Evolutionary conservation across 176 grass and related monocot genomes (phyloP), one percentile per base, ranked within the genome.

Genomic region (Triticum monococcum): DNA sequence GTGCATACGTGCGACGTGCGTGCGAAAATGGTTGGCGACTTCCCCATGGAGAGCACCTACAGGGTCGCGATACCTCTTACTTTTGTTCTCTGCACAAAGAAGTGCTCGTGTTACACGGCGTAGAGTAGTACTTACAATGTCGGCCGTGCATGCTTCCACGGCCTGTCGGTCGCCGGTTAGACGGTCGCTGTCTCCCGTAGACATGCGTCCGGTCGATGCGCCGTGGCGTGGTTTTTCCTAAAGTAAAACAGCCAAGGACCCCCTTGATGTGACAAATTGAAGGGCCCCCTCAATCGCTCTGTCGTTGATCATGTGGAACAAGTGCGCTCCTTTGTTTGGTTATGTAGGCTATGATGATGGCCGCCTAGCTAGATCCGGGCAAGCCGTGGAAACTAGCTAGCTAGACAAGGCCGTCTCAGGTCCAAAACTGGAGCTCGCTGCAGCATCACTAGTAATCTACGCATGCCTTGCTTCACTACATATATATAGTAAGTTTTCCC

Each of bases 141-240:
- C 8, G 71, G 71, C 38, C 7, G 38, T 45, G 37, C 37, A 72
- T 16, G 71, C 71, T 13, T 25, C 7, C 24, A 30, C 43, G 71
- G 71, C 71, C 71, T 8, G 56, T 59, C 56, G 72, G 72, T 16
- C 72, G 4, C 24, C 72, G 43, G 72, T 74, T 74, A 46, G 17
- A 30, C 24, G 13, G 14, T 75, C 72, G 0, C 46, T 26, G 40
- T 75, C 30, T 17, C 43, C 17, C 6, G 24, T 50, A 75, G 43
- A 75, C 72, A 50, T 75, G 72, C 72, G 43, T 75, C 72, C 72
- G 43, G 43, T 50, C 7, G 72, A 75, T 50, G 46, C 13, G 72
- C 72, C 72, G 72, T 75, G 46, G 26, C 72, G 13, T 75, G 72
- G 13, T 75, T 75, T 75, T 75, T 8, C 28, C 24, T 26, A 5